Evolutionary conservation across 768 basidiomycete species (phyloP).

Genomic region (Kwoniella mangroviensis): DNA sequence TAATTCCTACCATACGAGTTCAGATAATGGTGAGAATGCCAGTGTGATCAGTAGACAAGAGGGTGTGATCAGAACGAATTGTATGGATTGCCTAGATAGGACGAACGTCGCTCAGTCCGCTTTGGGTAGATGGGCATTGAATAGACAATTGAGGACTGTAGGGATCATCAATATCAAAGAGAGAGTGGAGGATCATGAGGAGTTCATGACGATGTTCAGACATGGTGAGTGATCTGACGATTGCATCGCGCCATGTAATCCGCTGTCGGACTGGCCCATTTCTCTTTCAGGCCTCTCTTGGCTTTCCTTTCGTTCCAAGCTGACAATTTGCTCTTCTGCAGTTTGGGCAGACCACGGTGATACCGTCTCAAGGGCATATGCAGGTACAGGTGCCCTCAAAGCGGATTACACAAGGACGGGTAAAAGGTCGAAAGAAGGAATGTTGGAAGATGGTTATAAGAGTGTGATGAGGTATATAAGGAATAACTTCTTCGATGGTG

Average conservation of each 20-base stretch:
- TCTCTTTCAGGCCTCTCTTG: neutral
- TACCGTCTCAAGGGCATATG: slow-evolving; percentile 84
- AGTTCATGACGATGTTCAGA: slow-evolving; percentile 79
- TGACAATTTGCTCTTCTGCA: slow-evolving; percentile 51
- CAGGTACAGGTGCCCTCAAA: slow-evolving; percentile 92
- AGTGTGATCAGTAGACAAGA: slow-evolving; percentile 65
- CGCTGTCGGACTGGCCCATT: slow-evolving; percentile 48
- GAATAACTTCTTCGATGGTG: slow-evolving; percentile 96
- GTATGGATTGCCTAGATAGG: slow-evolving; percentile 92
- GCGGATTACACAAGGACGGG: slow-evolving; percentile 96
- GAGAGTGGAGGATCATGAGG: slow-evolving; percentile 78
- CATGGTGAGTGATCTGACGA: slow-evolving; percentile 65
- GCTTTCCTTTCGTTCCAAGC: neutral
- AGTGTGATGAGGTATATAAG: slow-evolving; percentile 82
- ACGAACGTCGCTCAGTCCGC: slow-evolving; percentile 96
- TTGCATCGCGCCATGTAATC: no score
- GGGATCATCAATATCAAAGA: slow-evolving; percentile 75
- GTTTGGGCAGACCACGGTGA: slow-evolving; percentile 99
- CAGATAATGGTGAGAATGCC: slow-evolving; percentile 61
- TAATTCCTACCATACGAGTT: neutral
- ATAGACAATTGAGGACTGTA: slow-evolving; percentile 72
- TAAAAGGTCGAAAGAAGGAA: slow-evolving; percentile 78
- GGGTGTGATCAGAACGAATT: slow-evolving; percentile 88
- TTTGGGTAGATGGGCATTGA: slow-evolving; percentile 82
- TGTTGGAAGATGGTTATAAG: slow-evolving; percentile 83